phyloP scores from a whole-genome alignment of 176 grass and related monocot species.

The Aegilops speltoides region DNA sequence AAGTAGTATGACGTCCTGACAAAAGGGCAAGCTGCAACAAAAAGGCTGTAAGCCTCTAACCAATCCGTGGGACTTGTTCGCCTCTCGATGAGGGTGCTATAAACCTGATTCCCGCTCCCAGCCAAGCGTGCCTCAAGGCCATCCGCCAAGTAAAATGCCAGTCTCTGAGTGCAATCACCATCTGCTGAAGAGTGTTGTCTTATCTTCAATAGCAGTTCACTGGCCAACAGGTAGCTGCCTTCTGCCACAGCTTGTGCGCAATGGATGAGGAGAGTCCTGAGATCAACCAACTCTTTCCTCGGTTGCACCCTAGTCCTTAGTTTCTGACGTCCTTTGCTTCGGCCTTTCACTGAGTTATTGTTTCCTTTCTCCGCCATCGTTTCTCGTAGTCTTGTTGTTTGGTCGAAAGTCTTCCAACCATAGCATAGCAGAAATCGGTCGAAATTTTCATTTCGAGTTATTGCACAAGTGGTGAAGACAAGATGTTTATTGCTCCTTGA shows the following conservation, averaged over 20 bases:
- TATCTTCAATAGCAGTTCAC: conserved; percentile 54
- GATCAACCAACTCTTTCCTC: conserved; percentile 29
- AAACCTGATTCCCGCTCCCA: conserved; percentile 49
- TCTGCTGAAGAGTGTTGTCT: conserved; percentile 40
- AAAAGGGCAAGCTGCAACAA: conserved; percentile 48
- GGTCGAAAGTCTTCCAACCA: not conserved
- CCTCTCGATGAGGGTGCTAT: conserved; percentile 37
- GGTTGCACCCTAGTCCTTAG: conserved; percentile 14
- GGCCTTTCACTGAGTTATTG: conserved; percentile 4
- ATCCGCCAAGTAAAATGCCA: conserved; percentile 61
- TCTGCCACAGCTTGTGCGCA: conserved; percentile 55
- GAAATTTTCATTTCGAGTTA: conserved; percentile 43
- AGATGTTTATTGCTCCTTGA: conserved; percentile 42
- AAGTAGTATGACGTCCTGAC: conserved; percentile 36
- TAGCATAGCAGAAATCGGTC: conserved; percentile 51
- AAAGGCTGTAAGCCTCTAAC: conserved; percentile 43
- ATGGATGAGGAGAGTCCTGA: conserved; percentile 48
- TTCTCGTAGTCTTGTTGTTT: conserved; percentile 24
- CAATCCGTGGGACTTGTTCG: conserved; percentile 22
- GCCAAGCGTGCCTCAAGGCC: conserved; percentile 61
- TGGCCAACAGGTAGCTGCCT: conserved; percentile 10
- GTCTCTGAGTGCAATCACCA: conserved; percentile 55
- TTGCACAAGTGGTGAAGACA: conserved; percentile 33
- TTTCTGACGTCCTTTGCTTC: too few relatives aligned
- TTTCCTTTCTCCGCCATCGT: conserved; percentile 27